phyloP scores from a whole-genome alignment of 2,329 filamentous ascomycete genomes.

The Hortaea sp. region DNA sequence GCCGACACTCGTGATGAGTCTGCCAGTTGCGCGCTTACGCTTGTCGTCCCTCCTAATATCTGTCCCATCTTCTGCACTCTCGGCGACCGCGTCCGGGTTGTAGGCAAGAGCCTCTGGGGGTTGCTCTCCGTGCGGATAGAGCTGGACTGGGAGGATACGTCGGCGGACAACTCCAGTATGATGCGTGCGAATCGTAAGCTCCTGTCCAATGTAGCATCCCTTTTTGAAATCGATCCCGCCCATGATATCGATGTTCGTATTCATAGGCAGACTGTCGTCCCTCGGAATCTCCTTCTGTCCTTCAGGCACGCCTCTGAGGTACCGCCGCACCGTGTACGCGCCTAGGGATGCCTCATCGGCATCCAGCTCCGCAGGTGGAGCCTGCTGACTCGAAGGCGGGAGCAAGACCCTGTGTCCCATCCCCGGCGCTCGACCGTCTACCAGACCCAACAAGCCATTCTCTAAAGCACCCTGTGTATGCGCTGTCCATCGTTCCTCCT shows the following conservation, averaged over 20 bases:
- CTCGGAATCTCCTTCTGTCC: constrained; percentile 67
- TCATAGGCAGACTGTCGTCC: constrained; percentile 68
- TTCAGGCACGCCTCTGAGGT: constrained; percentile 73
- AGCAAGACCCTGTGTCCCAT: constrained; percentile 26
- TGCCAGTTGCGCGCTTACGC: constrained; percentile 62
- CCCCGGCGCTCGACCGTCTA: constrained; percentile 26
- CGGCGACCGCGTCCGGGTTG: not conserved
- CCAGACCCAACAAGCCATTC: constrained; percentile 29
- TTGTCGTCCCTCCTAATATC: constrained; percentile 46
- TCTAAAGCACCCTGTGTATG: constrained; percentile 11
- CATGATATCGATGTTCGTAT: constrained; percentile 81
- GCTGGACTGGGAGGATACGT: constrained; percentile 67
- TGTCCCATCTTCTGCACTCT: constrained; percentile 12
- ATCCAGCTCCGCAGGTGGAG: constrained; percentile 16
- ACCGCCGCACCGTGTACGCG: constrained; percentile 66
- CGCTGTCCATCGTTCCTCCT: constrained; percentile 30
- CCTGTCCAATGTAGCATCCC: constrained; percentile 94
- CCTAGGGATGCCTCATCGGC: constrained; percentile 29
- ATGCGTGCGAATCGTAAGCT: constrained; percentile 89
- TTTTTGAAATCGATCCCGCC: constrained; percentile 85
- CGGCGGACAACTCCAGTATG: constrained; percentile 92
- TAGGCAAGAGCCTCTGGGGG: constrained; percentile 31
- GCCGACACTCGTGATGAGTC: constrained; percentile 67
- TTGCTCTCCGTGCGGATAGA: constrained; percentile 48
- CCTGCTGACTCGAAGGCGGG: constrained; percentile 9